Conservation (phyloP, 1,284 basidiomycete genomes). For the Uromyces viciae-fabae region DNA sequence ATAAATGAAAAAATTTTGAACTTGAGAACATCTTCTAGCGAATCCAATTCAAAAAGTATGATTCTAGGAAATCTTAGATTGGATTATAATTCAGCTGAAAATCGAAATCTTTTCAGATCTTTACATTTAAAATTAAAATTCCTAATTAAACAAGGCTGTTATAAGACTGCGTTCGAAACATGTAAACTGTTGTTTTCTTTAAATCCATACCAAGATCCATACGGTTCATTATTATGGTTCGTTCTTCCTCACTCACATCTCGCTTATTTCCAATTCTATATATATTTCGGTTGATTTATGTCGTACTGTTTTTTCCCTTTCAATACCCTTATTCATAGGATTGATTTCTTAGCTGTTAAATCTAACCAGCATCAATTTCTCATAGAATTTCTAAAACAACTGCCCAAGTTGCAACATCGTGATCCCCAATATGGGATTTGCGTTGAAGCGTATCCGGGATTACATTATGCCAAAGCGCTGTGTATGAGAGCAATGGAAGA, state of each 20-base stretch:
- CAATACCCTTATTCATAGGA: neutral
- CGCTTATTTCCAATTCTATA: neutral
- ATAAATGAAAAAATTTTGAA: conserved; percentile 67
- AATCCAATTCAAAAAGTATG: conserved; percentile 59
- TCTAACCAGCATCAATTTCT: conserved; percentile 62
- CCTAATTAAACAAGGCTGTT: conserved; percentile 75
- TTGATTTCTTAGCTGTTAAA: conserved; percentile 75
- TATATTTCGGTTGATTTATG: neutral
- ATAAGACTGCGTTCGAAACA: conserved; percentile 82
- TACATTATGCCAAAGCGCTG: conserved; percentile 28
- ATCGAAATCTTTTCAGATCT: conserved; percentile 72
- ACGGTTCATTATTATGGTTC: conserved; percentile 74
- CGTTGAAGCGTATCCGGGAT: conserved; percentile 31
- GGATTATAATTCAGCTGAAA: conserved; percentile 79
- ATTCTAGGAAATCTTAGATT: conserved; percentile 75
- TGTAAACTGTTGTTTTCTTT: conserved; percentile 67
- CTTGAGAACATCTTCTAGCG: neutral
- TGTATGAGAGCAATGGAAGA: conserved; percentile 33
- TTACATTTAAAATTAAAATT: conserved; percentile 49
- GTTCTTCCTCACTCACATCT: neutral
- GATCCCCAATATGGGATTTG: conserved; percentile 26
- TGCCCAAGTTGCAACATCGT: conserved; percentile 16
- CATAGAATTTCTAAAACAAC: conserved; percentile 4
- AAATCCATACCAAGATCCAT: conserved; percentile 64
- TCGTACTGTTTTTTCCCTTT: neutral